phyloP scores from a whole-genome alignment of 768 basidiomycete genomes.

The Tubosaeta sp. region DNA sequence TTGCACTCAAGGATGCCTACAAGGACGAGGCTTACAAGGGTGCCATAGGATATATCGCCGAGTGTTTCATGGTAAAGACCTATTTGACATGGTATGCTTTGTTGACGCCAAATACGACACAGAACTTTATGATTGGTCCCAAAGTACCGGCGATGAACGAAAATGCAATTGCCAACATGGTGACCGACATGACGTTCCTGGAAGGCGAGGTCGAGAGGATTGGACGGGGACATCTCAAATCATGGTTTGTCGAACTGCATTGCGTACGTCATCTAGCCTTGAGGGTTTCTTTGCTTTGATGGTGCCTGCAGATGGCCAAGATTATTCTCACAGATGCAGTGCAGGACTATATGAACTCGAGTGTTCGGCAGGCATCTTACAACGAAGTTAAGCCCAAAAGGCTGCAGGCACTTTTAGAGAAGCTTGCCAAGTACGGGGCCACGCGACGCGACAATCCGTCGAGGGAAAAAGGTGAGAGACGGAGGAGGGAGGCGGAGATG shows the following conservation, averaged over 20 bases:
- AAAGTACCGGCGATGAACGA: slow-evolving; percentile 82
- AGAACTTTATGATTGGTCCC: slow-evolving; percentile 78
- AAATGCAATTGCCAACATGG: slow-evolving; percentile 80
- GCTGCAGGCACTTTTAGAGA: slow-evolving; percentile 72
- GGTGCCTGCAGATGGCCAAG: slow-evolving; percentile 52
- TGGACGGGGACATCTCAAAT: slow-evolving; percentile 63
- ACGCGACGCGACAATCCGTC: slow-evolving; percentile 54
- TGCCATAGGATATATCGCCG: slow-evolving; percentile 84
- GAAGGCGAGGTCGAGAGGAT: slow-evolving; percentile 81
- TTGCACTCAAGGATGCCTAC: slow-evolving; percentile 75
- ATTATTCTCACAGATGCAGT: slow-evolving; percentile 72
- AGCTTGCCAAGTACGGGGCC: slow-evolving; percentile 65
- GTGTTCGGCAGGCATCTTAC: slow-evolving; percentile 64
- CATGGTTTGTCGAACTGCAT: slow-evolving; percentile 77
- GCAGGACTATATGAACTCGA: slow-evolving; percentile 74
- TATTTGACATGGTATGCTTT: not conserved
- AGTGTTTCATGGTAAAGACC: slow-evolving; percentile 75
- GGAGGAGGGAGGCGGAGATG: slow-evolving; percentile 74
- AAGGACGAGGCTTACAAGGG: slow-evolving; percentile 88
- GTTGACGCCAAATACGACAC: slow-evolving; percentile 4
- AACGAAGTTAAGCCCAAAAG: slow-evolving; percentile 63
- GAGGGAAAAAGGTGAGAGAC: slow-evolving; percentile 64
- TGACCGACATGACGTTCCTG: slow-evolving; percentile 83
- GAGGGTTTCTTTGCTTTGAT: slow-evolving; percentile 1
- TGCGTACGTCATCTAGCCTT: slow-evolving; percentile 44